Evolutionary conservation across 148 eudicot species (phyloP).

Genomic region (Spergularia marina): DNA sequence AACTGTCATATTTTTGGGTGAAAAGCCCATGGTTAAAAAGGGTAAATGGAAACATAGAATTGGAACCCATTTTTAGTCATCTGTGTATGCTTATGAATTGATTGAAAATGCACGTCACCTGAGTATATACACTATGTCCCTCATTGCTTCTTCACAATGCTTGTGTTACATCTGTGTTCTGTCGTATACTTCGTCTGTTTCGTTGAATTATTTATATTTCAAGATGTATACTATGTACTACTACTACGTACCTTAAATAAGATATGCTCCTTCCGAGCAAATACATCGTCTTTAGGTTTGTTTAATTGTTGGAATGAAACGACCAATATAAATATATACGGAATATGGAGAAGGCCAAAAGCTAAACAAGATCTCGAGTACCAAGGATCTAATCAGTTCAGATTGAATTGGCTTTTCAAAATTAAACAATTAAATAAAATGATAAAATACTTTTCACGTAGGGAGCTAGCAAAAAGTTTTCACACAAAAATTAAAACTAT

Average conservation of each 20-base stretch:
- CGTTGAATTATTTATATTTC: not conserved
- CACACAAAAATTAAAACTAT: not conserved
- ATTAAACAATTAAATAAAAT: too few species aligned
- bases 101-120: constrained; percentile 17
- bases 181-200: not conserved
- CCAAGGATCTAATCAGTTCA: too few species aligned
- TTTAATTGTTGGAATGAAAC: too few species aligned
- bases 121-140: not conserved
- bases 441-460: too few species aligned
- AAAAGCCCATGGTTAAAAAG: constrained; percentile 15
- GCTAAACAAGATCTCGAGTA: too few species aligned
- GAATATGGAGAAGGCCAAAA: too few species aligned
- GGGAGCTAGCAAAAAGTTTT: not conserved
- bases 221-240: not conserved
- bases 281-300: too few species aligned
- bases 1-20: constrained; percentile 27
- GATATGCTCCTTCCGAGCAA: too few species aligned
- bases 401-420: too few species aligned
- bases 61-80: constrained; percentile 15
- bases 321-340: too few species aligned
- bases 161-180: not conserved
- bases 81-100: constrained; percentile 11
- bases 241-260: too few species aligned
- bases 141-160: not conserved
- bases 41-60: constrained; percentile 11